Conservation (phyloP, 2,329 filamentous ascomycete species). For the Ophiocordyceps robertsii region DNA sequence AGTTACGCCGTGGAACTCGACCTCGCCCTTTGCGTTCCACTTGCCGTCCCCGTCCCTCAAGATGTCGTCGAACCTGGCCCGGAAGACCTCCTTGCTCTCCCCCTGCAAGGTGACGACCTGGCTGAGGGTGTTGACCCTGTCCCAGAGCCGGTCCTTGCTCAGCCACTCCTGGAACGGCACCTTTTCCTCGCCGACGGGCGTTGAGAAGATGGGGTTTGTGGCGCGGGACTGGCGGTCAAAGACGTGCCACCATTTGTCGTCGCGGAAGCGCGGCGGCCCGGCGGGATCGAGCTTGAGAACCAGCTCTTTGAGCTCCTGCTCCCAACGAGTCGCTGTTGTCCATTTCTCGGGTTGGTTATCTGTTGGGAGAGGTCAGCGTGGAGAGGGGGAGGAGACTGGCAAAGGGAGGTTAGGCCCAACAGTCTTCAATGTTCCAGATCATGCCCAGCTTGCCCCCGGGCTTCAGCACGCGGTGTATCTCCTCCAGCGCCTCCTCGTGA, state of each 20-base stretch:
- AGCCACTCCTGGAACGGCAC: constrained; percentile 46
- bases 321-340: constrained; percentile 45
- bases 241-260: constrained; percentile 48
- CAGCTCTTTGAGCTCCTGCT: constrained; percentile 45
- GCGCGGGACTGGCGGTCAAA: constrained; percentile 45
- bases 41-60: constrained; percentile 38
- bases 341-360: constrained; percentile 51
- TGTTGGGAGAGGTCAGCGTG: constrained; percentile 13
- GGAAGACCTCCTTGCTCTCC: constrained; percentile 32
- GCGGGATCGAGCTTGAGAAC: constrained; percentile 38
- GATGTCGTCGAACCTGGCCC: constrained; percentile 37
- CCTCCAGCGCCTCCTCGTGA: constrained; percentile 43
- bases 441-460: constrained; percentile 47
- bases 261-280: constrained; percentile 49
- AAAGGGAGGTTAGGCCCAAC: constrained; percentile 24
- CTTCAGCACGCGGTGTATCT: constrained; percentile 54
- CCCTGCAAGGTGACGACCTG: constrained; percentile 49
- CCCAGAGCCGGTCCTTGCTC: constrained; percentile 46
- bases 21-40: constrained; percentile 46
- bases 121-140: constrained; percentile 51
- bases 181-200: constrained; percentile 45
- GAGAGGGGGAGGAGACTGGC: not conserved
- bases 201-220: constrained; percentile 36
- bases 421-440: constrained; percentile 66
- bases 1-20: constrained; percentile 51